Percentiles rank a stretch among this genome's conserved stretches.
Conservation (phyloP, 2,329 filamentous ascomycete genomes). For the Grosmannia penicillata region DNA sequence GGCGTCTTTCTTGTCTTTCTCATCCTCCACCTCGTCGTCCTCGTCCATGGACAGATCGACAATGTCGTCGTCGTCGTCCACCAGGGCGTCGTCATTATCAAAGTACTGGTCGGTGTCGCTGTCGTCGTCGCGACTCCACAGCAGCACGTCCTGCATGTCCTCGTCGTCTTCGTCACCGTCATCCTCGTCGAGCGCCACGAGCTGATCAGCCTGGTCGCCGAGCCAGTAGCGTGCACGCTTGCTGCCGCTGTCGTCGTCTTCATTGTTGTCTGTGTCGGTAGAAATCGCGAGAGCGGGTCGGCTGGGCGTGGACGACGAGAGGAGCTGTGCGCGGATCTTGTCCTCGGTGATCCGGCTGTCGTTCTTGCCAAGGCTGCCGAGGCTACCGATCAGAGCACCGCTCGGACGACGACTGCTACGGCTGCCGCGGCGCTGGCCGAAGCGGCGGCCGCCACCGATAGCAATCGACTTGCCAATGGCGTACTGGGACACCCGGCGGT, state of each 20-base stretch:
- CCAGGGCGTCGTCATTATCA: conserved; percentile 28
- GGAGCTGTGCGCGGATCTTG: neutral
- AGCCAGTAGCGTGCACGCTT: conserved; percentile 88
- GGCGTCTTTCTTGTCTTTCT: conserved; percentile 24
- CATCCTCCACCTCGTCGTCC: conserved; percentile 21
- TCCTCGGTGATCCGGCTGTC: neutral
- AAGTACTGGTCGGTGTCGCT: conserved; percentile 39
- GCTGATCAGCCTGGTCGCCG: conserved; percentile 44
- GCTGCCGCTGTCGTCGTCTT: conserved; percentile 35
- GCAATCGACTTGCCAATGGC: conserved; percentile 5
- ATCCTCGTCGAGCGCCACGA: conserved; percentile 27
- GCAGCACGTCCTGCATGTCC: conserved; percentile 32
- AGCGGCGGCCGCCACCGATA: conserved; percentile 3
- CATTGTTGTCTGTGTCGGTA: too few relatives aligned
- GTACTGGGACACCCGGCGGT: conserved; percentile 5
- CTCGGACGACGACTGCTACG: conserved; percentile 4
- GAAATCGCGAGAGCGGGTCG: conserved; percentile 16
- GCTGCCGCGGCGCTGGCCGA: conserved; percentile 8
- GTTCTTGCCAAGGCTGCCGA: conserved; percentile 1
- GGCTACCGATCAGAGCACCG: conserved; percentile 6
- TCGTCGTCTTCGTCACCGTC: conserved; percentile 35
- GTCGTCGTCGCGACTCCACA: conserved; percentile 44
- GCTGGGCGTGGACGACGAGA: conserved; percentile 9
- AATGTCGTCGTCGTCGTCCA: conserved; percentile 23
- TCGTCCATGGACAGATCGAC: conserved; percentile 23